These are phyloP conservation scores for Secale cereale DNA, from an alignment of 176 grass and related monocot genomes.

Conservation along the genomic window DNA sequence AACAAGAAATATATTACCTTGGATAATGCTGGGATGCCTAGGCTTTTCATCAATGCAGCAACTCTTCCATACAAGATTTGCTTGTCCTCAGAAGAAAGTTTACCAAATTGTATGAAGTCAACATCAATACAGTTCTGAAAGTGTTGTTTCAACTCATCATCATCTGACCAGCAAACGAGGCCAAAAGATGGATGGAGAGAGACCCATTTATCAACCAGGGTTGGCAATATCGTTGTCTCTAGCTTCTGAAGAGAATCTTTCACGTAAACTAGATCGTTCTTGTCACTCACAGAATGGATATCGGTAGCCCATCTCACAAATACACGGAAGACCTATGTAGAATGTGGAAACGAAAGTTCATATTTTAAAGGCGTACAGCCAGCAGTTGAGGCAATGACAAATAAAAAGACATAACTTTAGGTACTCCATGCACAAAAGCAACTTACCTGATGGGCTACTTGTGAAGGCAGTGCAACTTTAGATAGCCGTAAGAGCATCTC, in stretches of 20 bases:
- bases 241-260: constrained; percentile 79
- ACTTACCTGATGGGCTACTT: constrained; percentile 70
- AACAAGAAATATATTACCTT: constrained; percentile 55
- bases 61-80: constrained; percentile 57
- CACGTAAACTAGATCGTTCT: constrained; percentile 55
- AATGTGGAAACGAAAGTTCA: background rate
- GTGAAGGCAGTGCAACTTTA: constrained; percentile 56
- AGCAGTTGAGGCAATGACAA: background rate
- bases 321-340: constrained; percentile 65
- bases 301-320: constrained; percentile 82
- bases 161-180: constrained; percentile 88
- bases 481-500: constrained; percentile 73
- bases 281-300: constrained; percentile 43
- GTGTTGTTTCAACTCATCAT: constrained; percentile 68
- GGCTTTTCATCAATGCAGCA: constrained; percentile 57
- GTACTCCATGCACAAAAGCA: constrained; percentile 25
- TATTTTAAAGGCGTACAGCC: constrained; percentile 16
- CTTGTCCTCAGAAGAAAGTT: constrained; percentile 58
- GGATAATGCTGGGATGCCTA: constrained; percentile 84
- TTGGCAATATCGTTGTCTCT: constrained; percentile 80
- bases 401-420: background rate
- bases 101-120: constrained; percentile 65
- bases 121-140: constrained; percentile 56
- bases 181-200: constrained; percentile 92
- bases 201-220: constrained; percentile 82